Evolutionary conservation across 768 basidiomycete genomes (phyloP), one percentile per base, ranked within the genome.

Genomic region (Termitomyces eurrhizus): DNA sequence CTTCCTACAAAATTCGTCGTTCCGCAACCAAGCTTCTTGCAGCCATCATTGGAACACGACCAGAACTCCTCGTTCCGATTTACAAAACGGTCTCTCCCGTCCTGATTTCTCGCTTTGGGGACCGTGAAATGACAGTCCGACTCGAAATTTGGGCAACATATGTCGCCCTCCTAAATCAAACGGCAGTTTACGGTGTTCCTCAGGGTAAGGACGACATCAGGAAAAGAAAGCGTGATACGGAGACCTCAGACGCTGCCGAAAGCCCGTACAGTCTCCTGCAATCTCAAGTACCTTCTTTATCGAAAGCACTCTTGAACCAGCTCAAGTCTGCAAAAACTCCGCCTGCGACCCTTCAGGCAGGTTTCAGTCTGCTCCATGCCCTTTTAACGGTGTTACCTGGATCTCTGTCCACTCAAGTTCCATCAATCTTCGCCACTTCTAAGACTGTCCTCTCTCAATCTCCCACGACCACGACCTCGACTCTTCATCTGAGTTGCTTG

Each of bases 1-100:
- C 91, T 12, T 98, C 96, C 0, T 98, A 97, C 83, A 98, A 98
- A 74, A 93, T 97, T 59, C 89, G 97, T 64, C 87, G 97, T 49
- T 89, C 93, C 7, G 89, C 97, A 7, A 93, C 95, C 18, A 98
- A 98, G 71, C 78, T 98, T 4, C 80, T 98, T 16, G 78, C 88
- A 33, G 90, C 92, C 7, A 78, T 97, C 52, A 88, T 98, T 59
- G 86, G 84, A 13, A 98, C 96, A 1, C 91, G 95, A 29, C 93
- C 95, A 1, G 97, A 98, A 69, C 81, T 94, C 2, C 81, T 98
- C 24, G 74, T 79, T 14, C 77, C 86, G 2, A 81, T 96, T 54
- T 97, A 93, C 78, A 89, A 85, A 67, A 83, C 85, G 8, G 88
- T 97, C 12, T 92, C 94, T 2, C 94, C 94, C 0, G 83, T 92